These are phyloP conservation scores for Excoecaria agallocha DNA, from an alignment of 345 rosid species.

Conservation along the genomic window DNA sequence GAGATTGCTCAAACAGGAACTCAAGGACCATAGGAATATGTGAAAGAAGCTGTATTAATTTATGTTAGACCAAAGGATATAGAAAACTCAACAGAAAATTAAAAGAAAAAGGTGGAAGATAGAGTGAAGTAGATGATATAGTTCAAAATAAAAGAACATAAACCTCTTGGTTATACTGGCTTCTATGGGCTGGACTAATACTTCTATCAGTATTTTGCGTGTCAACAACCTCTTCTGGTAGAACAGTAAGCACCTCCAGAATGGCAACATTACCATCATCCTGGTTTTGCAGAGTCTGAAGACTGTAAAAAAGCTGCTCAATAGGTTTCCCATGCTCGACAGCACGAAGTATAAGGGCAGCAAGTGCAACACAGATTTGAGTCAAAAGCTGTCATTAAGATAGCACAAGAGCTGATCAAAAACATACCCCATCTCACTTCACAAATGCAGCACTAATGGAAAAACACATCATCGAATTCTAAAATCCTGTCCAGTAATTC, in stretches of 20 bases:
- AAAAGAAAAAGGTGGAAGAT: slow-evolving; percentile 17
- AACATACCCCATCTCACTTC: neutral
- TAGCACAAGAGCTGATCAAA: slow-evolving; percentile 10
- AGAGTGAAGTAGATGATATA: slow-evolving; percentile 6
- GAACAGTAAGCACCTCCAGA: slow-evolving; percentile 88
- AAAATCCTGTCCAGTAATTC: neutral
- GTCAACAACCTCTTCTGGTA: slow-evolving; percentile 88
- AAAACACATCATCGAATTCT: neutral
- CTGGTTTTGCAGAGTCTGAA: slow-evolving; percentile 69
- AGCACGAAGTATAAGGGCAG: slow-evolving; percentile 72
- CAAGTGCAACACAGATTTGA: slow-evolving; percentile 91
- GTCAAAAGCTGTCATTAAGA: slow-evolving; percentile 70
- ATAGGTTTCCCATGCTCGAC: slow-evolving; percentile 77
- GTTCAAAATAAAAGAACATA: slow-evolving; percentile 4
- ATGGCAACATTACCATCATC: slow-evolving; percentile 80
- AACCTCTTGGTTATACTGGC: slow-evolving; percentile 69
- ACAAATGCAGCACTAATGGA: neutral
- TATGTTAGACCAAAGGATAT: slow-evolving; percentile 7
- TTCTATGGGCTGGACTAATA: slow-evolving; percentile 52
- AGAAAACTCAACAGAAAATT: slow-evolving; percentile 1
- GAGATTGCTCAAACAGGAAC: slow-evolving; percentile 84
- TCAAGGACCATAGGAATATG: slow-evolving; percentile 82
- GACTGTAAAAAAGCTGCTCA: slow-evolving; percentile 77
- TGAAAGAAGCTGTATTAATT: slow-evolving; percentile 61
- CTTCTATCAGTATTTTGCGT: slow-evolving; percentile 53